A percentile compares a stretch with the other conserved stretches of the same genome.
Conservation (phyloP, 345 rosid genomes). For the Brassica cretica region DNA sequence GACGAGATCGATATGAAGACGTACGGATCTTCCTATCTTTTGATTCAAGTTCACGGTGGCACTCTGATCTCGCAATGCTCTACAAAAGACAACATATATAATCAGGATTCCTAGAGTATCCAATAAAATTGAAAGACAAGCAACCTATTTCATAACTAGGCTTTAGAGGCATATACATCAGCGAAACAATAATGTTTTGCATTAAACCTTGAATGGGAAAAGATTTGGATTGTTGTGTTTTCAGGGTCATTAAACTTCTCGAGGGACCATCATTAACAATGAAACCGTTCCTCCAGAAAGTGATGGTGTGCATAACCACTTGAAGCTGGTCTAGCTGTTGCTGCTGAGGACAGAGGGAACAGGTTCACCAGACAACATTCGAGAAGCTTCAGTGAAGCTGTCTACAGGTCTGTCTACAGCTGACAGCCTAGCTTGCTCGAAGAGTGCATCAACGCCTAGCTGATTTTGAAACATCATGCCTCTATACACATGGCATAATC, state of each 20-base stretch:
- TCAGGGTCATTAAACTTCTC: slow-evolving; percentile 74
- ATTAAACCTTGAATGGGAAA: neutral
- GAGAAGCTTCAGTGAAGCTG: slow-evolving; percentile 72
- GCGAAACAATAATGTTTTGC: too few species aligned
- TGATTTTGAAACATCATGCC: slow-evolving; percentile 92
- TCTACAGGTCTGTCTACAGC: slow-evolving; percentile 71
- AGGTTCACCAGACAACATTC: slow-evolving; percentile 76
- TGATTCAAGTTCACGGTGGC: slow-evolving; percentile 81
- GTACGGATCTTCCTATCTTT: slow-evolving; percentile 56
- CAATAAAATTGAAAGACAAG: too few species aligned
- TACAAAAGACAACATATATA: slow-evolving; percentile 38
- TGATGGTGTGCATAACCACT: slow-evolving; percentile 57
- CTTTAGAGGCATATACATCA: too few species aligned
- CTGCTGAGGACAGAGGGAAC: slow-evolving; percentile 52
- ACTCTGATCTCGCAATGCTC: slow-evolving; percentile 76
- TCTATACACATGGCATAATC: slow-evolving; percentile 37
- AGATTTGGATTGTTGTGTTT: slow-evolving; percentile 43
- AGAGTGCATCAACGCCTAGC: slow-evolving; percentile 63
- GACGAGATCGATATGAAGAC: slow-evolving; percentile 64
- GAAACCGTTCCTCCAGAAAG: slow-evolving; percentile 92
- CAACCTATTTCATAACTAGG: too few species aligned
- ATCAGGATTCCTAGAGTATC: neutral
- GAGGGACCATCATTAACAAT: slow-evolving; percentile 86
- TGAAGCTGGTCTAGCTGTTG: slow-evolving; percentile 52
- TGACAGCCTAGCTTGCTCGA: slow-evolving; percentile 60